A percentile compares a stretch with the other conserved stretches of the same genome.
Conservation (phyloP, 2,329 filamentous ascomycete species). For the Monilinia polystroma region DNA sequence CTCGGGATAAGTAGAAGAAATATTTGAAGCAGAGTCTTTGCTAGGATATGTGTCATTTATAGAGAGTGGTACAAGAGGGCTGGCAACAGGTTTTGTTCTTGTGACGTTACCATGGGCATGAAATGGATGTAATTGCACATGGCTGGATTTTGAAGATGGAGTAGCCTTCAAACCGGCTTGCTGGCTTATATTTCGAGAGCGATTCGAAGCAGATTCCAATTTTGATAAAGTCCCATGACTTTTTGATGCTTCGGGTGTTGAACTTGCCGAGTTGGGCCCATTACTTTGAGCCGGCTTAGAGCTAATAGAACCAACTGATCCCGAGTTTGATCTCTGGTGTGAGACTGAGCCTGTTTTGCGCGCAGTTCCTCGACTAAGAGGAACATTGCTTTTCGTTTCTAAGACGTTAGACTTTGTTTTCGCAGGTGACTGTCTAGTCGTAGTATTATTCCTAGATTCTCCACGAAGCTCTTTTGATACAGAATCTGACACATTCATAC, state of each 20-base stretch:
- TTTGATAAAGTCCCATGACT: neutral
- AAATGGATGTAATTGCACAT: too few species aligned
- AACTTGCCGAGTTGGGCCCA: neutral
- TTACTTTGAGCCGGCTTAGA: neutral
- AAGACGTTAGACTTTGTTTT: neutral
- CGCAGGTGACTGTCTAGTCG: neutral
- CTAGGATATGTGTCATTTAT: neutral
- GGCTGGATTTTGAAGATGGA: neutral
- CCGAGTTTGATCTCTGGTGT: neutral
- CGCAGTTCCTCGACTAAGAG: neutral
- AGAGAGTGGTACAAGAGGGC: neutral
- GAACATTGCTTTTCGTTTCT: neutral
- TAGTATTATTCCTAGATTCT: neutral
- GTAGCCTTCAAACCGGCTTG: neutral
- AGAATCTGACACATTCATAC: neutral
- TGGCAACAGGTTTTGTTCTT: neutral
- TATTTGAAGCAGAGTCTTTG: neutral
- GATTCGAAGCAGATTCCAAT: neutral
- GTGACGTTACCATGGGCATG: neutral
- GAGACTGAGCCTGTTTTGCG: constrained; percentile 6
- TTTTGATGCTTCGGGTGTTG: neutral
- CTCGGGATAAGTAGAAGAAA: neutral
- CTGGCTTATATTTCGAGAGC: neutral
- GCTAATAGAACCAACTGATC: neutral
- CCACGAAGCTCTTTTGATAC: neutral